phyloP scores from a whole-genome alignment of 129 eudicot genomes.

The Artemisia annua region DNA sequence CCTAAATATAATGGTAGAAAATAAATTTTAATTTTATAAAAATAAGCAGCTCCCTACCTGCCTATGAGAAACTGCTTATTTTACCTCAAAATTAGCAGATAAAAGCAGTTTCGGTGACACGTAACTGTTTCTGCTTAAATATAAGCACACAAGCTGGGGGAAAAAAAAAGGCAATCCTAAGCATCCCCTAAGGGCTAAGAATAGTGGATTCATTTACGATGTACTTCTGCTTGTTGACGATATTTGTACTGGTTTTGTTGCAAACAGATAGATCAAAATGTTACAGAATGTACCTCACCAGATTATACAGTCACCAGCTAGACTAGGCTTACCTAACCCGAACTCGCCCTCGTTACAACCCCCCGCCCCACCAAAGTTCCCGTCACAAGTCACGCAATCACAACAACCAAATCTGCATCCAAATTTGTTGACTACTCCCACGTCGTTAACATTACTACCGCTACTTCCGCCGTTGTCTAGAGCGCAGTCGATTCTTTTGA shows the following conservation, averaged over 20 bases:
- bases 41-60: too few species aligned
- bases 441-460: slow-evolving; percentile 72
- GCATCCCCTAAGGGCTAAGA: too few species aligned
- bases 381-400: slow-evolving; percentile 61
- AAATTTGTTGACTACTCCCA: slow-evolving; percentile 41
- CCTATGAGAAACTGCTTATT: too few species aligned
- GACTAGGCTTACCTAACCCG: slow-evolving; percentile 89
- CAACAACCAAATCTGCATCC: slow-evolving; percentile 46
- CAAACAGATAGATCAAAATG: slow-evolving; percentile 52
- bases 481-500: slow-evolving; percentile 76
- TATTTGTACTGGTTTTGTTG: slow-evolving; percentile 5
- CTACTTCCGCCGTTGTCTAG: slow-evolving; percentile 86
- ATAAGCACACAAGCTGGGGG: too few species aligned
- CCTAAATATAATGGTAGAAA: too few species aligned
- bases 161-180: too few species aligned
- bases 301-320: slow-evolving; percentile 82
- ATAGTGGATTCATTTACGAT: too few species aligned
- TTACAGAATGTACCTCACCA: slow-evolving; percentile 82
- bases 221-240: not conserved
- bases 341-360: slow-evolving; percentile 83
- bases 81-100: too few species aligned
- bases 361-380: slow-evolving; percentile 55
- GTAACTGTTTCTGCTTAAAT: too few species aligned
- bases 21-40: too few species aligned
- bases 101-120: too few species aligned